Percentiles rank a stretch among this genome's conserved stretches.
Conservation (phyloP, 768 basidiomycete species). For the Botryobasidium botryosum region DNA sequence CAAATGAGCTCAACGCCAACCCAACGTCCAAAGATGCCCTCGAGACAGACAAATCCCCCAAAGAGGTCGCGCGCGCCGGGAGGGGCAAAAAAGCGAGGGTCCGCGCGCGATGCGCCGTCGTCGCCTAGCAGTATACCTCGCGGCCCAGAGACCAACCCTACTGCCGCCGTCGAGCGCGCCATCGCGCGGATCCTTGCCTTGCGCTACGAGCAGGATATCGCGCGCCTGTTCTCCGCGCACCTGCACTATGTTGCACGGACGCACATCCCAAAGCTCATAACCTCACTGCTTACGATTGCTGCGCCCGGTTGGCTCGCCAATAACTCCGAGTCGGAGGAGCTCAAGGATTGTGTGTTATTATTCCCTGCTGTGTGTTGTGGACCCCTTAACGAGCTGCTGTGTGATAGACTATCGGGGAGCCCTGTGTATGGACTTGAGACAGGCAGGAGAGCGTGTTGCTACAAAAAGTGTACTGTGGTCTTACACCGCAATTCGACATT, state of each 20-base stretch:
- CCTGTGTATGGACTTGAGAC: slow-evolving; percentile 60
- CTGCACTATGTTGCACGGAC: slow-evolving; percentile 46
- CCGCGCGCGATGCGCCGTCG: too few relatives aligned
- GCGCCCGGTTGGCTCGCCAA: slow-evolving; percentile 53
- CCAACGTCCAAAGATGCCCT: too few relatives aligned
- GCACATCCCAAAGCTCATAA: slow-evolving; percentile 48
- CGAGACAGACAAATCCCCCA: too few relatives aligned
- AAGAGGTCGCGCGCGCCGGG: too few relatives aligned
- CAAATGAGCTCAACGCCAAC: too few relatives aligned
- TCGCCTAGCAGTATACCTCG: too few relatives aligned
- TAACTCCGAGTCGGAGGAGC: slow-evolving; percentile 48
- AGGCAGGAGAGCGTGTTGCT: slow-evolving; percentile 61
- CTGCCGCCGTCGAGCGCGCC: background rate
- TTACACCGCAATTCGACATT: slow-evolving; percentile 59
- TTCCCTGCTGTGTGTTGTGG: too few relatives aligned
- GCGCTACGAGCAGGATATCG: slow-evolving; percentile 60
- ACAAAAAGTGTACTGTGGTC: slow-evolving; percentile 70
- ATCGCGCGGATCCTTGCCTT: slow-evolving; percentile 42
- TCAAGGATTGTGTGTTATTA: slow-evolving; percentile 35
- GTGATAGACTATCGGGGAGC: slow-evolving; percentile 38
- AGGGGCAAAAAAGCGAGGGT: too few relatives aligned
- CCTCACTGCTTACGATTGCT: slow-evolving; percentile 42
- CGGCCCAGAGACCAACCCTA: too few relatives aligned
- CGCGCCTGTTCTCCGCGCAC: slow-evolving; percentile 54
- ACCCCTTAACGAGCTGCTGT: too few relatives aligned